phyloP scores from a whole-genome alignment of 495 filamentous ascomycete genomes.

The Aspergillus coremiiformis region DNA sequence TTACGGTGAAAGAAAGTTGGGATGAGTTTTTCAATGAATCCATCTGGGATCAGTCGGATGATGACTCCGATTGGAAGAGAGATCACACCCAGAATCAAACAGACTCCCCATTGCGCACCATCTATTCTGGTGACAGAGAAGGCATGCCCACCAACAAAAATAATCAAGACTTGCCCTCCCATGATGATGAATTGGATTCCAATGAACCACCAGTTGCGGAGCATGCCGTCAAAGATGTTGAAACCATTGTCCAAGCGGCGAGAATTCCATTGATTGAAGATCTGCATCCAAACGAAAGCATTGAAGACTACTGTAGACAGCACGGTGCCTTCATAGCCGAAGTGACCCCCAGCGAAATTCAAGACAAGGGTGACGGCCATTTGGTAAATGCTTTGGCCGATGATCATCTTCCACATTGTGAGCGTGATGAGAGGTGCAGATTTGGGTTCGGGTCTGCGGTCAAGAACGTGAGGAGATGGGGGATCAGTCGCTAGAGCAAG shows the following conservation, averaged over 20 bases:
- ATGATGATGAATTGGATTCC: constrained; percentile 76
- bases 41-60: constrained; percentile 70
- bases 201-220: constrained; percentile 74
- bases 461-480: constrained; percentile 59
- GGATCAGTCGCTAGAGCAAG: constrained; percentile 85
- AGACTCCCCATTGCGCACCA: constrained; percentile 67
- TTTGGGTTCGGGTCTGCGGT: constrained; percentile 71
- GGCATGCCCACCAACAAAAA: constrained; percentile 67
- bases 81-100: constrained; percentile 60
- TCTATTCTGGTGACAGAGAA: constrained; percentile 57
- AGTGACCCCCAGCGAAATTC: constrained; percentile 58
- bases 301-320: constrained; percentile 77
- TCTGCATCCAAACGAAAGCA: constrained; percentile 92
- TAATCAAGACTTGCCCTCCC: constrained; percentile 70
- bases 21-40: constrained; percentile 46
- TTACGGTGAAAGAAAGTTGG: constrained; percentile 44
- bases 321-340: constrained; percentile 43
- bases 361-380: constrained; percentile 70
- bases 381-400: constrained; percentile 78
- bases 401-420: constrained; percentile 93
- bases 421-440: constrained; percentile 67
- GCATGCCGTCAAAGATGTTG: constrained; percentile 84
- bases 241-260: constrained; percentile 82
- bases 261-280: constrained; percentile 83
- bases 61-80: constrained; percentile 66